Conservation (phyloP, 495 filamentous ascomycete species). For the Trichoderma reesei region DNA sequence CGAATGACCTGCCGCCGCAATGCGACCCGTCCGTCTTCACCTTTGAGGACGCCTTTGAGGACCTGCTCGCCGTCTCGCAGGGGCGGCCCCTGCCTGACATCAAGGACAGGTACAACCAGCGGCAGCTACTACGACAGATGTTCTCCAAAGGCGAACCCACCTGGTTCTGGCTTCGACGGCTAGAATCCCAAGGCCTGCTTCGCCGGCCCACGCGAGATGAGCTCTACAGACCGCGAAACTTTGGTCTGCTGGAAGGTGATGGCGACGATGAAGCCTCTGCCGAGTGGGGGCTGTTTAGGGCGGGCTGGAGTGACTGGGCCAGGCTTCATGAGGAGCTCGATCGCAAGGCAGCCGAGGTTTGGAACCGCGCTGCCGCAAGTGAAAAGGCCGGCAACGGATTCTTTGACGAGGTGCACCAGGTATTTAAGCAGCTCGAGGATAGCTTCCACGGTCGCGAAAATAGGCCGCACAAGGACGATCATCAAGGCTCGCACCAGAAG, state of each 20-base stretch:
- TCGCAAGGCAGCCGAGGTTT: constrained; percentile 2
- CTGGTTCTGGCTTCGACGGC: constrained; percentile 8
- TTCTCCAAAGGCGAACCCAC: constrained; percentile 12
- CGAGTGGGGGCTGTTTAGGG: neutral
- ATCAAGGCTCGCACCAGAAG: neutral
- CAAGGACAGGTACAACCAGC: constrained; percentile 1
- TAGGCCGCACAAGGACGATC: neutral
- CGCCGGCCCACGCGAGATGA: constrained; percentile 5
- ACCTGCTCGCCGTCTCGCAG: constrained; percentile 21
- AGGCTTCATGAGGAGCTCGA: constrained; percentile 6
- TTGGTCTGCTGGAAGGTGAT: neutral
- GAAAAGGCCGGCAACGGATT: neutral
- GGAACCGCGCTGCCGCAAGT: neutral
- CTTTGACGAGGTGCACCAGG: neutral
- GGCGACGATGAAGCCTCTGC: neutral
- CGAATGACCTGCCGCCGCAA: constrained; percentile 17
- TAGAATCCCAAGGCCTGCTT: constrained; percentile 6
- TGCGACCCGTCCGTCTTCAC: constrained; percentile 17
- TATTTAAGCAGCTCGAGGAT: constrained; percentile 1
- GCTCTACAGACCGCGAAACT: neutral
- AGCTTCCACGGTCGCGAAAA: neutral
- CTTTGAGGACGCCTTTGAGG: constrained; percentile 29
- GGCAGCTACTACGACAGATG: constrained; percentile 10
- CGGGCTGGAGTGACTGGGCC: neutral
- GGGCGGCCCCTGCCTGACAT: constrained; percentile 16